phyloP scores from a whole-genome alignment of 305 asterid species.

The Fraxinus nigra region DNA sequence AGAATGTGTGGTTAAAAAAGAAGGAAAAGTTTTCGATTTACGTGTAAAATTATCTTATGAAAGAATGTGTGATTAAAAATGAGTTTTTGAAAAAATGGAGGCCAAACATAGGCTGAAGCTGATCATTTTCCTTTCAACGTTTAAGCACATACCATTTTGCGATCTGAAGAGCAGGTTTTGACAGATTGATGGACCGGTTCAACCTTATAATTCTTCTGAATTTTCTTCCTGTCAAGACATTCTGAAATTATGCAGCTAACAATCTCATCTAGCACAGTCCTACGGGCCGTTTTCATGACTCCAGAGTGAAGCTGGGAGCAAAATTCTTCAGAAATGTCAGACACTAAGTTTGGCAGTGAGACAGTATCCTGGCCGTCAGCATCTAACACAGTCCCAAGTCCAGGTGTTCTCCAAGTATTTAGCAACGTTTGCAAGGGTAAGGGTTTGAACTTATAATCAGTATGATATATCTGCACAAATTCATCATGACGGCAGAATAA shows the following conservation, averaged over 20 bases:
- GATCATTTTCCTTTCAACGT: conserved; percentile 1
- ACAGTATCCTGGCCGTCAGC: conserved; percentile 35
- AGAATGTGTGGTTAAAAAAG: neutral
- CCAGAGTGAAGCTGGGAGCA: conserved; percentile 72
- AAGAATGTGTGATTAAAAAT: neutral
- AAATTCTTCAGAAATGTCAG: conserved; percentile 68
- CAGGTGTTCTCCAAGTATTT: conserved; percentile 49
- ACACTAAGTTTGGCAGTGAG: conserved; percentile 28
- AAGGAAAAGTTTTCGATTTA: neutral
- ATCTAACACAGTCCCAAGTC: conserved; percentile 36
- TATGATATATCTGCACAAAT: conserved; percentile 66
- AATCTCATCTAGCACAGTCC: conserved; percentile 81
- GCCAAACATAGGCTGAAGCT: neutral
- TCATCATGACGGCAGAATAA: conserved; percentile 23
- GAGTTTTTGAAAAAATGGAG: neutral
- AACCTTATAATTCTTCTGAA: conserved; percentile 38
- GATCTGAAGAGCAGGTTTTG: conserved; percentile 31
- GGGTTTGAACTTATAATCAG: conserved; percentile 50
- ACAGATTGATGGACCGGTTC: conserved; percentile 37
- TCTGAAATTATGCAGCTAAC: conserved; percentile 67
- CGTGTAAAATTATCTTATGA: neutral
- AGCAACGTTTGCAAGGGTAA: conserved; percentile 59
- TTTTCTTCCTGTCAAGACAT: conserved; percentile 53
- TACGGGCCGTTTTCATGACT: conserved; percentile 87
- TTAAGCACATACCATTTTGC: conserved; percentile 38